Conservation (phyloP, 163 green algal species). For the Chlorella variabilis region DNA sequence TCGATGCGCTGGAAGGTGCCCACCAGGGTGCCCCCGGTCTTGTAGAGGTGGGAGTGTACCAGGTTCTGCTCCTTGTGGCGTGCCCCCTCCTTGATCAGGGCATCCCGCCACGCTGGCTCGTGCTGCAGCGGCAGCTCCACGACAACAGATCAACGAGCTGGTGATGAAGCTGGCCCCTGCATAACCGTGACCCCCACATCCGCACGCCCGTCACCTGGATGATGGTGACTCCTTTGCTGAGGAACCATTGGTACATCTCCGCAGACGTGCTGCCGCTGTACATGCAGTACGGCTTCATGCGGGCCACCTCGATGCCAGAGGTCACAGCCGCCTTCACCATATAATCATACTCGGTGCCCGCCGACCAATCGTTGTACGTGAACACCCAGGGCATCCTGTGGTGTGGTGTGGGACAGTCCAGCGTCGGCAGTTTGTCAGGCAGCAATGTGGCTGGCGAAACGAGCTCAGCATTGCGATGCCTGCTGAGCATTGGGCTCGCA, state of each 20-base stretch:
- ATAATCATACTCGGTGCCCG: conserved; percentile 52
- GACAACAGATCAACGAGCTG: background rate
- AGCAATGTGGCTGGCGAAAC: no score
- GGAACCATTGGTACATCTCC: conserved; percentile 49
- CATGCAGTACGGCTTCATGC: conserved; percentile 56
- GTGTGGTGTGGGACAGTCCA: no score
- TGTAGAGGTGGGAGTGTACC: conserved; percentile 38
- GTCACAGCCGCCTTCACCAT: conserved; percentile 62
- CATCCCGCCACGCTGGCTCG: conserved; percentile 12
- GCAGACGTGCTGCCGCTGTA: conserved; percentile 45
- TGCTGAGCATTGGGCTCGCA: background rate
- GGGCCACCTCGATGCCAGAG: conserved; percentile 16
- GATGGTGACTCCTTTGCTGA: conserved; percentile 38
- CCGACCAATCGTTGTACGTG: conserved; percentile 55
- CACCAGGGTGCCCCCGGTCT: conserved; percentile 19
- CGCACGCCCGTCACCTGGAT: conserved; percentile 35
- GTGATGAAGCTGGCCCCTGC: no score
- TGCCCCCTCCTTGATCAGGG: background rate
- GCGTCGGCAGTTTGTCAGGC: no score
- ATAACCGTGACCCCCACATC: no score
- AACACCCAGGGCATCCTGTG: conserved; percentile 61
- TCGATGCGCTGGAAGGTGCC: conserved; percentile 54
- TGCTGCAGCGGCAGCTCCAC: conserved; percentile 7
- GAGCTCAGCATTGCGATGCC: no score
- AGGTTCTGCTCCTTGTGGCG: conserved; percentile 9